Base-by-base conservation (phyloP, 192 early-diverging fungal species). In the Coemansia sp. region DNA sequence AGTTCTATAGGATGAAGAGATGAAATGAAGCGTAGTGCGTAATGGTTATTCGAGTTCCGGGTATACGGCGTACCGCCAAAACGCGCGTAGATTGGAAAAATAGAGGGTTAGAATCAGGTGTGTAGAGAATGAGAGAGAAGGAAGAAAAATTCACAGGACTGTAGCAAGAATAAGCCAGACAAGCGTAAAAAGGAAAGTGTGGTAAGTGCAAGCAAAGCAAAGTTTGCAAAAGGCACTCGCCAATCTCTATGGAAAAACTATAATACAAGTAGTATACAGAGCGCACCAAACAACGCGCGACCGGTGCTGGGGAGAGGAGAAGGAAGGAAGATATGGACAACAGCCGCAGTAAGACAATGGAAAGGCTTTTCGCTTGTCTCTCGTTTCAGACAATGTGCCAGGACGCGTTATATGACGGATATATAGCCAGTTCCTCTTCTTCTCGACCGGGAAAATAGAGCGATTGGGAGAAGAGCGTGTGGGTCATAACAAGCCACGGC, bases 201-300 rank as follows among this genome's bases (percentile, higher is more conserved):
- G 33, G 33, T 10, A 34, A 34, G 33, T 34, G 10, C 33, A 34
- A 17, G 38, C 38, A 41, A 41, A 17, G 38, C 38, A 10, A 15
- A 0, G 38, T 4, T 41, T 41, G 38, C 4, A 41, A 5, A 17
- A 41, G 15, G 17, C 4, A 17, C 38, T 17, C 38, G 17, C 15
- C 38, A 41, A 41, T 11, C 38, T 15, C 6, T 41, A 13, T 34
- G 13, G 10, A 48, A 30, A 30, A 56, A 13, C 11, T 55, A 29
- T 47, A 62, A 62, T 47, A 33, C 27, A 62, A 50, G 29, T n/a
- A n/a, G n/a, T 41, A 50, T 30, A 48, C 44, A 38, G n/a, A 56
- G 25, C 38, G 15, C 37, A 55, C 31, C 28, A 34, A 54, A 52
- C n/a, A n/a, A n/a, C n/a, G n/a, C n/a, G n/a, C n/a, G n/a, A n/a